These are phyloP conservation scores for Teratosphaeria epicoccoides DNA, from an alignment of 2,329 filamentous ascomycete genomes.

Conservation along the genomic window DNA sequence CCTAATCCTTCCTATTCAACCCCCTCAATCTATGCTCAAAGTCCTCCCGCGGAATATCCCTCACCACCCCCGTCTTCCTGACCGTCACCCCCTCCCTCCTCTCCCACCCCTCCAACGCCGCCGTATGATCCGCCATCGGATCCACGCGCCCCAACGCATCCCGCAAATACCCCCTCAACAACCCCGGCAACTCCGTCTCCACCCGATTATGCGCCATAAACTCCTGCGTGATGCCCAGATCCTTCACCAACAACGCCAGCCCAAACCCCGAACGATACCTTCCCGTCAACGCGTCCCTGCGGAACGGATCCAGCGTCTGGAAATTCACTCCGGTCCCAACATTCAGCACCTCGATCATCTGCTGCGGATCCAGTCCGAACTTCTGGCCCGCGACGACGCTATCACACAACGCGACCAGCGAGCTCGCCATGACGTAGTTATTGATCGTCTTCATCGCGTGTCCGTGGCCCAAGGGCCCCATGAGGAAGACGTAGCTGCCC, in stretches of 20 bases:
- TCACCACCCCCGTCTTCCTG: constrained; percentile 19
- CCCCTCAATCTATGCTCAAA: constrained; percentile 22
- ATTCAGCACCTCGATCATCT: constrained; percentile 33
- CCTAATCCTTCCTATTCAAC: constrained; percentile 2
- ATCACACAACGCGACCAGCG: constrained; percentile 25
- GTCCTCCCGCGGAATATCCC: constrained; percentile 15
- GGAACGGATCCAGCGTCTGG: constrained; percentile 24
- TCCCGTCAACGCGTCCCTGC: constrained; percentile 17
- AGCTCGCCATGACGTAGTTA: constrained; percentile 28
- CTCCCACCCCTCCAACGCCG: constrained; percentile 27
- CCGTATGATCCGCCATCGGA: constrained; percentile 25
- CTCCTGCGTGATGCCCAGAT: constrained; percentile 27
- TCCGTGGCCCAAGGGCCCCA: constrained; percentile 26
- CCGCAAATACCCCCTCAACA: constrained; percentile 24
- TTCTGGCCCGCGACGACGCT: constrained; percentile 27
- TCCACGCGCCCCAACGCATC: constrained; percentile 24
- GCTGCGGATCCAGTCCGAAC: constrained; percentile 27
- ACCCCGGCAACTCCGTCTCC: constrained; percentile 21
- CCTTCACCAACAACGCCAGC: constrained; percentile 27
- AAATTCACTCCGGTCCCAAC: constrained; percentile 32
- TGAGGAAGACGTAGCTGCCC: constrained; percentile 27
- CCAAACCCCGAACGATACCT: constrained; percentile 27
- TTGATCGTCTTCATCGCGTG: constrained; percentile 31
- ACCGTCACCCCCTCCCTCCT: constrained; percentile 25
- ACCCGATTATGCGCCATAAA: constrained; percentile 26